Evolutionary conservation across 2,329 filamentous ascomycete genomes (phyloP).

Genomic region (Juglanconis sp.): DNA sequence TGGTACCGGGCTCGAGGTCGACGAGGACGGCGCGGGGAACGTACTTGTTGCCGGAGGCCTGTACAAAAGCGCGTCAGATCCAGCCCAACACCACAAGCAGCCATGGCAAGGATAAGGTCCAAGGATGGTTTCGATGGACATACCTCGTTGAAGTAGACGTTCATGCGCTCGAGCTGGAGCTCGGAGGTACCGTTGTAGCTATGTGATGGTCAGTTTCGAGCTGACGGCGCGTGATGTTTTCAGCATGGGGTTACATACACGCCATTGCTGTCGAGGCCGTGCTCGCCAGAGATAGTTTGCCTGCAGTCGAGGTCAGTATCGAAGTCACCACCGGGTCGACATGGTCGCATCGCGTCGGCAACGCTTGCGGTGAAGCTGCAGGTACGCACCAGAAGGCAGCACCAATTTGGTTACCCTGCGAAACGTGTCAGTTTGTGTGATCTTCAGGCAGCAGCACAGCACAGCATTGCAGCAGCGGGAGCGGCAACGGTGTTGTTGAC

Average conservation of each 20-base stretch:
- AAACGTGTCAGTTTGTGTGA: conserved; percentile 14
- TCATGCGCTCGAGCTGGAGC: conserved; percentile 99
- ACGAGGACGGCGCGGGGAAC: conserved; percentile 98
- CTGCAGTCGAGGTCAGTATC: conserved; percentile 43
- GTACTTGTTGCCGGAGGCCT: conserved; percentile 98
- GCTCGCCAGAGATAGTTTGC: conserved; percentile 84
- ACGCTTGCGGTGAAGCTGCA: not conserved
- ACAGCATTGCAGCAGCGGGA: not conserved
- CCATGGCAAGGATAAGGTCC: not conserved
- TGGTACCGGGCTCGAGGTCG: conserved; percentile 98
- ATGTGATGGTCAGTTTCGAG: conserved; percentile 24
- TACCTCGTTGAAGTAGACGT: conserved; percentile 91
- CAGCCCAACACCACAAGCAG: not conserved
- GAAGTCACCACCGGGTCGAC: conserved; percentile 3
- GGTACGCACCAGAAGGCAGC: conserved; percentile 89
- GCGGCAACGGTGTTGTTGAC: not conserved
- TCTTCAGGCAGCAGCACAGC: not conserved
- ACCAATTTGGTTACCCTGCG: conserved; percentile 99
- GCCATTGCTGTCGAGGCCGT: conserved; percentile 95
- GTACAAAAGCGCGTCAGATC: conserved; percentile 19
- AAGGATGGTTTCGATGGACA: conserved; percentile 19
- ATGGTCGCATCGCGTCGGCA: conserved; percentile 3
- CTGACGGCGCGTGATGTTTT: not conserved
- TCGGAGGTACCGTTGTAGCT: conserved; percentile 98
- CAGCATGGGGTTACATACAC: conserved; percentile 61